These are phyloP conservation scores for Melanomma pulvis-pyrius DNA, from an alignment of 495 filamentous ascomycete genomes.

Conservation along the genomic window DNA sequence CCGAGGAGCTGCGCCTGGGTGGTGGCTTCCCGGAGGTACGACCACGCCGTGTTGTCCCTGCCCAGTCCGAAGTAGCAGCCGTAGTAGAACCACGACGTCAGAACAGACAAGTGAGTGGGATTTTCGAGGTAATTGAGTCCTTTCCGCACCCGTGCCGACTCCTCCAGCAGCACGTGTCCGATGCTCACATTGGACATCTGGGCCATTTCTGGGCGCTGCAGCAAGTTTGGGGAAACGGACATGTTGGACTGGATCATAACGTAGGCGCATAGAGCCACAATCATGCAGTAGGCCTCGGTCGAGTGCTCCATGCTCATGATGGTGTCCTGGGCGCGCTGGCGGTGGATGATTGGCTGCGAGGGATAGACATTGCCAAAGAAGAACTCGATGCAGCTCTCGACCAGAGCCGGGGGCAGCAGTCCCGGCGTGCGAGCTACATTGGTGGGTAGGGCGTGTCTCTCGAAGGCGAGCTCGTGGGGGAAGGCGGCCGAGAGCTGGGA, in stretches of 20 bases:
- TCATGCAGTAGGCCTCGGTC: conserved; percentile 75
- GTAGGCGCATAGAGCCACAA: conserved; percentile 78
- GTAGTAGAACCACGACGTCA: conserved; percentile 81
- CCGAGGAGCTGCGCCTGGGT: conserved; percentile 58
- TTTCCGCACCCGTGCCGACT: conserved; percentile 73
- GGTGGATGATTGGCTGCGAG: conserved; percentile 78
- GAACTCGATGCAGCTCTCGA: conserved; percentile 74
- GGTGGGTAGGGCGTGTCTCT: conserved; percentile 48
- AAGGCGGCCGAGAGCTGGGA: conserved; percentile 53
- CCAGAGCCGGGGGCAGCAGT: conserved; percentile 61
- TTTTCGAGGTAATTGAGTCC: conserved; percentile 72
- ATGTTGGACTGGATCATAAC: conserved; percentile 86
- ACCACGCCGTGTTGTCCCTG: conserved; percentile 72
- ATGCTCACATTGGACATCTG: conserved; percentile 25
- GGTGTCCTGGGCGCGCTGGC: conserved; percentile 64
- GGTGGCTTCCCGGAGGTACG: conserved; percentile 70
- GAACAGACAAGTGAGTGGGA: conserved; percentile 66
- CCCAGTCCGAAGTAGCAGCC: conserved; percentile 74
- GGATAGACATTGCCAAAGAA: conserved; percentile 85
- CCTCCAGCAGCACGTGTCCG: conserved; percentile 63
- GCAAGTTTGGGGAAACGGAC: conserved; percentile 47
- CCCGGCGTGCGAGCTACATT: conserved; percentile 50
- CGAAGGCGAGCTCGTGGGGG: conserved; percentile 44
- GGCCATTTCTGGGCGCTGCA: conserved; percentile 19
- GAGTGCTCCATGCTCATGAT: conserved; percentile 63